Evolutionary conservation across 768 basidiomycete species (phyloP).

Genomic region (Trametes meyenii): DNA sequence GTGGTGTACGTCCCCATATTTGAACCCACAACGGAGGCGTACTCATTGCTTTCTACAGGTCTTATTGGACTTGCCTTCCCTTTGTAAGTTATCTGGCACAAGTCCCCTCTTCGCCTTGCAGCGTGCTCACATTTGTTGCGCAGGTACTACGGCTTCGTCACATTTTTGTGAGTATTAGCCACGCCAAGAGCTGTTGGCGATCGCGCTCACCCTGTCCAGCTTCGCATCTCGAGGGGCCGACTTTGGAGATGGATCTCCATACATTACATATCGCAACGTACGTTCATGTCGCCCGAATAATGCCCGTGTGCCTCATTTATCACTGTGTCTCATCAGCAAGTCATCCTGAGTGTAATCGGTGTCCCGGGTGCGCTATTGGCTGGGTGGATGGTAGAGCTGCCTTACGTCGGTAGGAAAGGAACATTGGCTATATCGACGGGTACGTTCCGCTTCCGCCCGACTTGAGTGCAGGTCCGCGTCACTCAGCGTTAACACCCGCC

Average conservation of each 20-base stretch:
- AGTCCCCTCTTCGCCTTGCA: not conserved
- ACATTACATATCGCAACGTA: conserved; percentile 77
- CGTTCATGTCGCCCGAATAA: too few relatives aligned
- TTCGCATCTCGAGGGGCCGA: conserved; percentile 65
- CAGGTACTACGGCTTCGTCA: conserved; percentile 57
- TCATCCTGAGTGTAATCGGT: conserved; percentile 59
- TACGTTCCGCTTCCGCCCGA: conserved; percentile 24
- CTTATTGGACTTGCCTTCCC: conserved; percentile 80
- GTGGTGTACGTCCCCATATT: conserved; percentile 45
- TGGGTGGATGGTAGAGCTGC: conserved; percentile 55
- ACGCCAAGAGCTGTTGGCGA: not conserved
- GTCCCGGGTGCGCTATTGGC: conserved; percentile 60
- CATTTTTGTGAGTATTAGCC: conserved; percentile 49
- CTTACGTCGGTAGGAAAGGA: conserved; percentile 53
- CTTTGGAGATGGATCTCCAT: conserved; percentile 69
- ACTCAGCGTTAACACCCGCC: conserved; percentile 10
- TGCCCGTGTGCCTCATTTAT: not conserved
- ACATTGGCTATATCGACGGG: conserved; percentile 54
- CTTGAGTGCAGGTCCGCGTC: not conserved
- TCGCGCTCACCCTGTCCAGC: conserved; percentile 37
- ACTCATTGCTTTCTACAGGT: conserved; percentile 40
- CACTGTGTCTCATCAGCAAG: conserved; percentile 40
- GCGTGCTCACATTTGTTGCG: not conserved
- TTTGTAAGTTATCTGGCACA: conserved; percentile 42
- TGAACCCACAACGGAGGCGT: not conserved